phyloP scores from a whole-genome alignment of 2,329 filamentous ascomycete species.

The Arthrobotrys entomopaga region DNA sequence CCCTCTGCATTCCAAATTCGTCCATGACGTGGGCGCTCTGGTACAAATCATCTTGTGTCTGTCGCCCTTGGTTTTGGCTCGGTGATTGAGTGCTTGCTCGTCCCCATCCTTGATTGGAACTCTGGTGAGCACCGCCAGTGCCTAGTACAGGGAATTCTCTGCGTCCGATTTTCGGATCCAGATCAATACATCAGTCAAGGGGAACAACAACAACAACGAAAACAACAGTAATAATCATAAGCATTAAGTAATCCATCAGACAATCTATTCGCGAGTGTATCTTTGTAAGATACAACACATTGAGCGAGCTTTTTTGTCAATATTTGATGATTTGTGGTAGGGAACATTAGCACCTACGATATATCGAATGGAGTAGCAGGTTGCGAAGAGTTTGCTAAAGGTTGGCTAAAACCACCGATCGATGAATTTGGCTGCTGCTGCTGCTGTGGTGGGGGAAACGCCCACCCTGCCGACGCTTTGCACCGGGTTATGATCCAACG shows the following conservation, averaged over 20 bases:
- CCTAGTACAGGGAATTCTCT: conserved; percentile 55
- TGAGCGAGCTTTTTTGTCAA: not conserved
- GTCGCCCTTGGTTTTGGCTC: conserved; percentile 45
- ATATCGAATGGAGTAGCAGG: conserved; percentile 53
- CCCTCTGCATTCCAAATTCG: conserved; percentile 47
- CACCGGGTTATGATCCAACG: conserved; percentile 3
- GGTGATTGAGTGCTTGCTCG: conserved; percentile 48
- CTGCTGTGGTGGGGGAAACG: conserved; percentile 38
- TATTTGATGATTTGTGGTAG: not conserved
- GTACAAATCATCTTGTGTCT: conserved; percentile 47
- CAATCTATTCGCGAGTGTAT: not conserved
- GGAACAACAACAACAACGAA: not conserved
- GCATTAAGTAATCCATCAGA: too few relatives aligned
- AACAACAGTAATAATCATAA: not conserved
- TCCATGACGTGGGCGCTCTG: conserved; percentile 43
- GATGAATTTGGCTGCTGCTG: conserved; percentile 44
- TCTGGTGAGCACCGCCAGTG: conserved; percentile 53
- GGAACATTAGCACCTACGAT: conserved; percentile 45
- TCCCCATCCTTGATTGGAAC: conserved; percentile 53
- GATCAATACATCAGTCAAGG: conserved; percentile 30
- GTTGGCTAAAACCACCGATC: conserved; percentile 43
- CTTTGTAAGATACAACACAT: not conserved
- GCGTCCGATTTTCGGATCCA: conserved; percentile 37
- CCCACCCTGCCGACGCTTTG: conserved; percentile 51
- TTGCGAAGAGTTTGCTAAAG: conserved; percentile 45